Conservation (phyloP, 2,329 filamentous ascomycete species). For the Fusarium chuoi region DNA sequence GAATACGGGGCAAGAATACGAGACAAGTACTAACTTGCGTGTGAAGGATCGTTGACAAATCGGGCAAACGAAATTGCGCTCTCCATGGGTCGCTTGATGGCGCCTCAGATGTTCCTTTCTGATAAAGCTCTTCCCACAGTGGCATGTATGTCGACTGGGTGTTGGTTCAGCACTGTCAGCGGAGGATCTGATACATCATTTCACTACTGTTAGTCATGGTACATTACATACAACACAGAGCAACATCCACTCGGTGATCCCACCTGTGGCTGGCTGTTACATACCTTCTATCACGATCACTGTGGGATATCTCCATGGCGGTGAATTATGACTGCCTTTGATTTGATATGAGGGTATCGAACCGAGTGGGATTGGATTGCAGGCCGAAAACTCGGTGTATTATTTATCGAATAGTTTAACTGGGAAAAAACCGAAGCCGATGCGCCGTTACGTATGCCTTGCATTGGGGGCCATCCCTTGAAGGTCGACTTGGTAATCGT, state of each 20-base stretch:
- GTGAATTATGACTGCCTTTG: constrained; percentile 20
- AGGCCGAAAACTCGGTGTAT: background rate
- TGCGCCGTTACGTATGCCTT: constrained; percentile 10
- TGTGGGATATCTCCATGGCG: constrained; percentile 40
- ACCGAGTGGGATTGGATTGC: constrained; percentile 37
- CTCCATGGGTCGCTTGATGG: constrained; percentile 53
- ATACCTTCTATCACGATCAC: constrained; percentile 18
- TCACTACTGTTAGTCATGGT: background rate
- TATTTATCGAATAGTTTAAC: constrained; percentile 2
- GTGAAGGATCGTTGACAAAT: constrained; percentile 54
- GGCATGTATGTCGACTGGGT: constrained; percentile 47
- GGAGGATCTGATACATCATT: constrained; percentile 20
- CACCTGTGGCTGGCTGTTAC: constrained; percentile 1
- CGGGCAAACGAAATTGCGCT: constrained; percentile 49
- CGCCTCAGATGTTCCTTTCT: constrained; percentile 54
- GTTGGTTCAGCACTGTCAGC: constrained; percentile 20
- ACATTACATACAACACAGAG: background rate
- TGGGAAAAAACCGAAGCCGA: background rate
- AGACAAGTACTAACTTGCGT: constrained; percentile 48
- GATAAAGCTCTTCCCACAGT: constrained; percentile 54
- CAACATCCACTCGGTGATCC: constrained; percentile 18
- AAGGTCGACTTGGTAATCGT: constrained; percentile 38
- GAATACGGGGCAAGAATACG: too few relatives aligned
- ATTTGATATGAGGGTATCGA: background rate
- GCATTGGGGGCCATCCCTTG: constrained; percentile 16